Conservation (phyloP, 2,329 filamentous ascomycete species). For the Nemania abortiva region DNA sequence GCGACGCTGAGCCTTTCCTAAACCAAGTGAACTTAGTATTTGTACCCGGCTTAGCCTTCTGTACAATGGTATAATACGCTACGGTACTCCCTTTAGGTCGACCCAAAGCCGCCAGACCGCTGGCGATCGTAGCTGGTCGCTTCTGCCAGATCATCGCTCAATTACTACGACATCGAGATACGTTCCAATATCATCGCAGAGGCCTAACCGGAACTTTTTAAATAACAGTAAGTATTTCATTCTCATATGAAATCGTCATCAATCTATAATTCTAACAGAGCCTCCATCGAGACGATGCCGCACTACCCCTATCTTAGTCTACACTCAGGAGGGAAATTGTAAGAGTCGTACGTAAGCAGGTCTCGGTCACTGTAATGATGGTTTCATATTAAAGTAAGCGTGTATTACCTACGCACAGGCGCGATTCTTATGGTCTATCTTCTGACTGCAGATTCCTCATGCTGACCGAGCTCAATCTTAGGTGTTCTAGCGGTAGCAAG, state of each 20-base stretch:
- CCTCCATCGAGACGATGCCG: neutral
- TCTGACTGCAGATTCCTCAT: neutral
- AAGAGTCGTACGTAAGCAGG: slow-evolving; percentile 4
- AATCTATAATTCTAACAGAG: neutral
- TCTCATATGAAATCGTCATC: neutral
- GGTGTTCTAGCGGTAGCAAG: too few relatives aligned
- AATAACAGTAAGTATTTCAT: too few relatives aligned
- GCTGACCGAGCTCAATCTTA: neutral
- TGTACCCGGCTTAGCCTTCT: neutral
- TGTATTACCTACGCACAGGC: neutral
- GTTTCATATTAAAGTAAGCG: neutral
- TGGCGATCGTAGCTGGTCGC: neutral
- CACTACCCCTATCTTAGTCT: neutral
- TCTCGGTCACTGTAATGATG: neutral
- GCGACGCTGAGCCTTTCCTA: neutral
- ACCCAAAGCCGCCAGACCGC: too few relatives aligned
- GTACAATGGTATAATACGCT: neutral
- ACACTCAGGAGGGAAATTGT: neutral
- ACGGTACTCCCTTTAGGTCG: neutral
- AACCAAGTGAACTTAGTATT: neutral
- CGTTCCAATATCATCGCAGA: neutral
- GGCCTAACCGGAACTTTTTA: neutral
- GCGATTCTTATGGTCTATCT: neutral
- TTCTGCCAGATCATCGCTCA: neutral
- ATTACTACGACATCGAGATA: neutral